Evolutionary conservation across 2,329 filamentous ascomycete genomes (phyloP).

Genomic region (Penicillium nordicum): DNA sequence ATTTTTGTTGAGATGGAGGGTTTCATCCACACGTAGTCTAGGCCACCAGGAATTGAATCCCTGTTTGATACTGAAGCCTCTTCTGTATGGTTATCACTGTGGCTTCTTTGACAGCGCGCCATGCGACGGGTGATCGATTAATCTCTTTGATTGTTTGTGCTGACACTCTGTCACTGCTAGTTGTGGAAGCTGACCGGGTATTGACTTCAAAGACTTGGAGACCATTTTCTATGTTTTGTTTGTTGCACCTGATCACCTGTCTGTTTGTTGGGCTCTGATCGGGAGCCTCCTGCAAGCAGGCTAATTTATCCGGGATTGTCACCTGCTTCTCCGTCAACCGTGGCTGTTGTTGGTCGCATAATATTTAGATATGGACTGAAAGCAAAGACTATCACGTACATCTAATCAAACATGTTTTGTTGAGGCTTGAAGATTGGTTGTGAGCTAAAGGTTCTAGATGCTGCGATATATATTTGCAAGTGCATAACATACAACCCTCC

Average conservation of each 20-base stretch:
- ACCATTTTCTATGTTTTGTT: neutral
- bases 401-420: neutral
- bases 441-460: neutral
- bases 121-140: neutral
- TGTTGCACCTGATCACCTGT: neutral
- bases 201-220: neutral
- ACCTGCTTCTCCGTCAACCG: neutral
- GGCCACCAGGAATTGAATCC: neutral
- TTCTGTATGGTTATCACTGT: neutral
- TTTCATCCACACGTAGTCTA: neutral
- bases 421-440: neutral
- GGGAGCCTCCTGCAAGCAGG: constrained; percentile 1
- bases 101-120: neutral
- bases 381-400: neutral
- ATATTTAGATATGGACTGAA: neutral
- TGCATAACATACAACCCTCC: too few species aligned
- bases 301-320: neutral
- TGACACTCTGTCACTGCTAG: neutral
- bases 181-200: neutral
- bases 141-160: neutral
- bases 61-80: neutral
- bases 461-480: neutral
- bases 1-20: neutral
- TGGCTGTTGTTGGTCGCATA: neutral
- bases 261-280: neutral